These are phyloP conservation scores for Pythium scleroteichum DNA, from an alignment of 352 stramenopile genomes.

Conservation along the genomic window DNA sequence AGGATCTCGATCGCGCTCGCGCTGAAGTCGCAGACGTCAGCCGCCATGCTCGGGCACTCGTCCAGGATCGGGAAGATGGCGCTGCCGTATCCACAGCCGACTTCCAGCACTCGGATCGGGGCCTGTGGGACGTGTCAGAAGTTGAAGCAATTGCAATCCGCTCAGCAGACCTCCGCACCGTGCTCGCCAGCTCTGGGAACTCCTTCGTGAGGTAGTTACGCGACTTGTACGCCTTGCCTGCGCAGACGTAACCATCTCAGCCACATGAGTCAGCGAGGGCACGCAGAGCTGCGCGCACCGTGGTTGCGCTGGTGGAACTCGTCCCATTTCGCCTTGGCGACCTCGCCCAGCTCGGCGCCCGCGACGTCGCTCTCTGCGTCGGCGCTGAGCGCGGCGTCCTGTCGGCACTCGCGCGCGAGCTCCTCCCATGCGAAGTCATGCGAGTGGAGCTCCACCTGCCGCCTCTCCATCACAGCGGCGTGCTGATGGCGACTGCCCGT, in stretches of 20 bases:
- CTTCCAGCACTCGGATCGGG: conserved; percentile 61
- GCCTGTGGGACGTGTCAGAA: conserved; percentile 16
- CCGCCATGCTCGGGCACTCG: conserved; percentile 59
- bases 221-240: conserved; percentile 81
- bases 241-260: neutral
- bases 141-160: neutral
- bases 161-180: conserved; percentile 21
- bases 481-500: too few species aligned
- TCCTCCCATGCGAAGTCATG: conserved; percentile 81
- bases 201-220: conserved; percentile 82
- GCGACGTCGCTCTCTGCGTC: conserved; percentile 5
- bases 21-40: conserved; percentile 84
- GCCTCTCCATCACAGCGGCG: conserved; percentile 13
- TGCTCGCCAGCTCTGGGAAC: conserved; percentile 66
- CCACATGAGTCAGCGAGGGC: neutral
- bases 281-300: conserved; percentile 29
- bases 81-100: conserved; percentile 87
- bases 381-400: neutral
- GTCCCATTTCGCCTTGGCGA: conserved; percentile 76
- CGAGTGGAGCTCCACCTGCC: conserved; percentile 65
- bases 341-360: conserved; percentile 28
- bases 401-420: conserved; percentile 48
- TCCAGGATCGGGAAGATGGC: conserved; percentile 84
- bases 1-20: conserved; percentile 75
- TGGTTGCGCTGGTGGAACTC: conserved; percentile 79